A percentile compares a stretch with the other conserved stretches of the same genome.
Evolutionary conservation across 2,329 filamentous ascomycete species (phyloP).

Genomic region (Fusarium humuli): DNA sequence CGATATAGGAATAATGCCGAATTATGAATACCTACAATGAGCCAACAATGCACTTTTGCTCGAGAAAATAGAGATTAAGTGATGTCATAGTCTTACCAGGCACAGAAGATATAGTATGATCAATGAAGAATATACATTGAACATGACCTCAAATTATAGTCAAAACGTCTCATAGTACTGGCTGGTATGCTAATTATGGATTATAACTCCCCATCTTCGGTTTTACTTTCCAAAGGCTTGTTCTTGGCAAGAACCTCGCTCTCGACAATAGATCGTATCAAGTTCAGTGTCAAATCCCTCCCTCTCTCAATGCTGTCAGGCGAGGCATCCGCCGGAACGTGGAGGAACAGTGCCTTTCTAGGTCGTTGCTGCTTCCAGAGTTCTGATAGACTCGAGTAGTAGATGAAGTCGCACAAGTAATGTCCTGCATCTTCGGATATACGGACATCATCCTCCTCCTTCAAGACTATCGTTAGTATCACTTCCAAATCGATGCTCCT

Average conservation of each 20-base stretch:
- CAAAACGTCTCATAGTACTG: neutral
- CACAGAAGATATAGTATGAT: neutral
- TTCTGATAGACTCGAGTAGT: conserved; percentile 74
- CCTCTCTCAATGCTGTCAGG: conserved; percentile 62
- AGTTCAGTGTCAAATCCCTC: conserved; percentile 62
- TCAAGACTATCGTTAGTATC: conserved; percentile 38
- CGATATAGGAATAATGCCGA: conserved; percentile 3
- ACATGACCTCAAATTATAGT: neutral
- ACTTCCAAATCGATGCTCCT: neutral
- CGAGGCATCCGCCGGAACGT: conserved; percentile 73
- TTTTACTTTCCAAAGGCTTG: conserved; percentile 4
- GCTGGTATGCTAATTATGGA: neutral
- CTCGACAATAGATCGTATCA: conserved; percentile 69
- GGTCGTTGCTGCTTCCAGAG: conserved; percentile 60
- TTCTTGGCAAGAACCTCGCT: conserved; percentile 54
- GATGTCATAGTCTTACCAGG: conserved; percentile 18
- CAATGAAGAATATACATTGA: neutral
- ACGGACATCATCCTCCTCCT: conserved; percentile 62
- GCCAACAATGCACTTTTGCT: conserved; percentile 1
- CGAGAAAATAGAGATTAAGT: neutral
- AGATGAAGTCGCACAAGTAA: conserved; percentile 84
- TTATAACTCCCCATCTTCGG: conserved; percentile 11
- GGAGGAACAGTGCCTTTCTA: conserved; percentile 73
- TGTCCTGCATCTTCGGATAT: conserved; percentile 77
- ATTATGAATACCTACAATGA: neutral